Evolutionary conservation across 345 rosid species (phyloP), one percentile per base, ranked within the genome.

Genomic region (Sisymbrium irio): DNA sequence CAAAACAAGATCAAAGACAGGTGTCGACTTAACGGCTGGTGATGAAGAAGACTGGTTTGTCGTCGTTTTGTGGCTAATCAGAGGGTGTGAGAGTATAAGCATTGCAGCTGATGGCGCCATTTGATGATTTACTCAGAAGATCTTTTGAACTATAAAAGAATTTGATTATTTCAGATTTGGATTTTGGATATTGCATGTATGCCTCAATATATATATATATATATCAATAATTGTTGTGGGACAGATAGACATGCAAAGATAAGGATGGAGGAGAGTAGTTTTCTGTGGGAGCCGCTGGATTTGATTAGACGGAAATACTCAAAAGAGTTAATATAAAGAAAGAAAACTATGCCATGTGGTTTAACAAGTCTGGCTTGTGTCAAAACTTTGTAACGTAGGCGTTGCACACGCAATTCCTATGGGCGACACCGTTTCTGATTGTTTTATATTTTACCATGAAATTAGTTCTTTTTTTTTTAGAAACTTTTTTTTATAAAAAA

Each of bases 31-130:
- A 42, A 53, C 5, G 0, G 66, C 1, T 2, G 81, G 25, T 3
- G 80, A 11, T 1, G 79, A 8, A 0, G 71, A 19, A 15, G 69
- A 53, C 44, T 39, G 80, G 45, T 76, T 6, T 12, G 41, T 36
- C 30, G 79, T 7, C 20, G 81, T 3, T 49, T 71, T 67, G 55
- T 69, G 35, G 39, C 56, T 74, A 25, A 69, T 0, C 2, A 65
- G 59, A 66, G 80, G 68, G 62, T 69, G 73, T 22, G 81, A 75
- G 13, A 87, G 85, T 22, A 67, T 80, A 27, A 89, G 79, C 92
- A 87, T 89, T 75, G 96, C 89, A 32, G 92, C 96, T 3, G 89
- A 82, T 1, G 95, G 95, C 4, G 91, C 85, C 89, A 86, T 86
- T 28, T 33, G 72, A 27, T 14, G 9, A 51, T 3, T 2, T 1